Base-by-base conservation (phyloP, 2,329 filamentous ascomycete species). In the Corniculantispora saksenae region DNA sequence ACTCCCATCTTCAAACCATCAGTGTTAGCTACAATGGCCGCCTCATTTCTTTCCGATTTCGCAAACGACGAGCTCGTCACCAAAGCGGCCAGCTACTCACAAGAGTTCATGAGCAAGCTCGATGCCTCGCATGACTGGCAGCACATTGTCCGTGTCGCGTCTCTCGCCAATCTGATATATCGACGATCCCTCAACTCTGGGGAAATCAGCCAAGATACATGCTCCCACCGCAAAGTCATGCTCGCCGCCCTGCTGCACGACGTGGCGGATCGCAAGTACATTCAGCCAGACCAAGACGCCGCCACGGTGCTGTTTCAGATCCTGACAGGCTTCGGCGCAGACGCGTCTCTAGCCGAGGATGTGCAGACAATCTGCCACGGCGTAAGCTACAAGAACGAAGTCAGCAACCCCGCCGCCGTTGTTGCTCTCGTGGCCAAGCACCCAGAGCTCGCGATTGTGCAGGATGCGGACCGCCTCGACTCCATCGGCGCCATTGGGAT, bases 391-490 rank as follows among this genome's bases (percentile, higher is more conserved):
- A 89, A 86, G 2, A 84, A 85, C 68, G 94, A 97, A 77, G 15
- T 27, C 25, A 86, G 85, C 70, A 82, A 93, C 72, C 89, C 90
- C 1, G 78, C 78, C 6, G 78, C 79, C 15, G 88, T 92, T 9
- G 76, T 76, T 19, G 76, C 79, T 1, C 81, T 94, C 19, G 81
- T 95, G 23, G 74, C 74, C 5, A 72, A 79, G 35, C 81, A 91
- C 74, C 92, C 92, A 1, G 78, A 79, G 70, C 72, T 80, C 38
- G 93, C 87, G 0, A 86, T 97, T 55, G 93, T 97, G 27, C 94
- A 97, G 78, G 94, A 97, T 76, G 94, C 94, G 3, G 94, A 97
- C 79, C 84, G 94, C 7, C 81, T 98, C 19, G 94, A 97, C 78
- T 91, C 93, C 4, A 89, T 97, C 58, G 94, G 94, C 1, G 93